These are phyloP conservation scores for Blastomyces gilchristii DNA, from an alignment of 2,329 filamentous ascomycete species.

Conservation along the genomic window DNA sequence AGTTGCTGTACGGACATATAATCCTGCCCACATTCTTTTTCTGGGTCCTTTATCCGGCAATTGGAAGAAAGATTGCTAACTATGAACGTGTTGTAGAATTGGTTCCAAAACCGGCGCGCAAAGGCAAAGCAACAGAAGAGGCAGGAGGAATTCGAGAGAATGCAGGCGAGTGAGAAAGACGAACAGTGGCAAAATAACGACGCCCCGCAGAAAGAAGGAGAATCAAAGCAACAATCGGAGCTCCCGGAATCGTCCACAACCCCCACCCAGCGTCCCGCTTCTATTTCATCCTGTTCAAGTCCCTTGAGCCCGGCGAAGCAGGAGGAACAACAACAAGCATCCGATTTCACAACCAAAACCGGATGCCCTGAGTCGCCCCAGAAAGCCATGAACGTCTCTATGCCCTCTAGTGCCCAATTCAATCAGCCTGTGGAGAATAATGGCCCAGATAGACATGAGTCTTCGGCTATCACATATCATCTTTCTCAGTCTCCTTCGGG, in stretches of 20 bases:
- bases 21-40: neutral
- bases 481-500: neutral
- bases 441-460: neutral
- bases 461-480: neutral
- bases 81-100: slow-evolving; percentile 31
- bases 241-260: neutral
- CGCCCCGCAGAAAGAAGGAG: slow-evolving; percentile 19
- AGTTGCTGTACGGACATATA: slow-evolving; percentile 36
- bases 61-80: neutral
- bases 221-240: slow-evolving; percentile 12
- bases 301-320: slow-evolving; percentile 18
- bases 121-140: slow-evolving; percentile 44
- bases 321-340: slow-evolving; percentile 16
- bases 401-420: neutral
- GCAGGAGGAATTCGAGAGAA: slow-evolving; percentile 40
- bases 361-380: neutral
- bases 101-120: slow-evolving; percentile 44
- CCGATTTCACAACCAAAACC: neutral
- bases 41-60: neutral
- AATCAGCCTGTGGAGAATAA: neutral
- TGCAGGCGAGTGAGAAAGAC: slow-evolving; percentile 25
- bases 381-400: neutral
- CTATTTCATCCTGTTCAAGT: slow-evolving; percentile 2
- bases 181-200: slow-evolving; percentile 25
- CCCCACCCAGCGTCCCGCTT: slow-evolving; percentile 1